Evolutionary conservation across 2,329 filamentous ascomycete species (phyloP), one percentile per base, ranked within the genome.

Genomic region (Aspergillus glaucus): DNA sequence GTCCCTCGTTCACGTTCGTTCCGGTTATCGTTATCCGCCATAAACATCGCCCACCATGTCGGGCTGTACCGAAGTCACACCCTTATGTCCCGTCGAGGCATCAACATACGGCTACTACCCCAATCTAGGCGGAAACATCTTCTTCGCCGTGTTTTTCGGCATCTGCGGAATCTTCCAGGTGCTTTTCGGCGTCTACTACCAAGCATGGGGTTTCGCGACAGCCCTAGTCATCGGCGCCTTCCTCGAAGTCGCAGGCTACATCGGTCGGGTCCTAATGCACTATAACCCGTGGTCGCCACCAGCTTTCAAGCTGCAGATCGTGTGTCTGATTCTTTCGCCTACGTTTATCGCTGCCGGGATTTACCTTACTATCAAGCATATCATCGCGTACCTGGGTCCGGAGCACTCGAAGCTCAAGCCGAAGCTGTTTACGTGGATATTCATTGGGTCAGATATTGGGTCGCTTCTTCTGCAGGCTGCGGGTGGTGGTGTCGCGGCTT

Each of bases 391-490:
- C 44, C 79, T 81, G 47, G 80, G 80, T 5, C 62, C 68, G 2
- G 62, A 75, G 44, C 65, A 75, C 51, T 77, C 75, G 19, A 67
- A 70, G 22, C 66, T 79, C 46, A 70, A 68, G 37, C 74, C 77
- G 6, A 63, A 66, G 5, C 67, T 74, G 46, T 82, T 81, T 61
- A 81, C 80, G 9, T 75, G 75, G 62, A 74, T 82, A 51, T 84
- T 84, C 65, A 78, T 84, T 54, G 59, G 68, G n/a, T 80, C 77
- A 57, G 81, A 84, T 54, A 54, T 83, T 39, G 56, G 79, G 46
- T 79, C 76, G n/a, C 73, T 85, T n/a, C 54, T 79, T 10, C 64
- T 83, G 4, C 81, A 84, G 61, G 79, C 78, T 4, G 72, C 71
- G 6, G 80, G 80, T 10, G 80, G 81, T 49, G 80, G 75, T 44